Conservation (phyloP, 2,329 filamentous ascomycete species). For the Fulvia fulva region DNA sequence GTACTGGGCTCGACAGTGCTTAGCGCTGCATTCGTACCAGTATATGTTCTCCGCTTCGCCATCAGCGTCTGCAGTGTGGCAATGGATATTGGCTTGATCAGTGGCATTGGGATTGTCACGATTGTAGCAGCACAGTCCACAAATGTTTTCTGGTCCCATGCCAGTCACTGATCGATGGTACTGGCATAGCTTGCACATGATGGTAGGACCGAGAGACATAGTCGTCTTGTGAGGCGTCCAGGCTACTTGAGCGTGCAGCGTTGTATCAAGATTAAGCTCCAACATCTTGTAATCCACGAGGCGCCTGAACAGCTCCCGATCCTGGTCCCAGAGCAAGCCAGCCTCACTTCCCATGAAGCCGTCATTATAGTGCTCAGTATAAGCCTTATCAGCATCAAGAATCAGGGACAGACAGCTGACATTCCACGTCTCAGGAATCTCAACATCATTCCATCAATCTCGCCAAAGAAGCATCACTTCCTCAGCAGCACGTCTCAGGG, state of each 20-base stretch:
- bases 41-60: neutral
- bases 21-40: conserved; percentile 11
- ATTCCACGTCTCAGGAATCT: conserved; percentile 16
- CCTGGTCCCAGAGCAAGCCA: conserved; percentile 1
- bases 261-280: conserved; percentile 11
- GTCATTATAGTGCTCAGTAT: neutral
- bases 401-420: conserved; percentile 13
- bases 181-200: conserved; percentile 11
- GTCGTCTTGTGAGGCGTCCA: conserved; percentile 8
- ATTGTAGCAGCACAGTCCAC: conserved; percentile 9
- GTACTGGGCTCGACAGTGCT: conserved; percentile 11
- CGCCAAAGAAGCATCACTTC: conserved; percentile 7
- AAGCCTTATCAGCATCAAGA: conserved; percentile 12
- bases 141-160: conserved; percentile 9
- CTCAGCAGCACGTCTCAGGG: conserved; percentile 10
- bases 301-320: conserved; percentile 10
- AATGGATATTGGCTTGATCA: neutral
- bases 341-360: neutral
- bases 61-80: neutral
- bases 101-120: neutral
- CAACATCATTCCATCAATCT: conserved; percentile 13
- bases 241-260: conserved; percentile 7
- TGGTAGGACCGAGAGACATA: conserved; percentile 8
- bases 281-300: conserved; percentile 17
- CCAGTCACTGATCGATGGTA: conserved; percentile 12